Base-by-base conservation (phyloP, 179 eudicot genomes). In the Beta lomatogona region DNA sequence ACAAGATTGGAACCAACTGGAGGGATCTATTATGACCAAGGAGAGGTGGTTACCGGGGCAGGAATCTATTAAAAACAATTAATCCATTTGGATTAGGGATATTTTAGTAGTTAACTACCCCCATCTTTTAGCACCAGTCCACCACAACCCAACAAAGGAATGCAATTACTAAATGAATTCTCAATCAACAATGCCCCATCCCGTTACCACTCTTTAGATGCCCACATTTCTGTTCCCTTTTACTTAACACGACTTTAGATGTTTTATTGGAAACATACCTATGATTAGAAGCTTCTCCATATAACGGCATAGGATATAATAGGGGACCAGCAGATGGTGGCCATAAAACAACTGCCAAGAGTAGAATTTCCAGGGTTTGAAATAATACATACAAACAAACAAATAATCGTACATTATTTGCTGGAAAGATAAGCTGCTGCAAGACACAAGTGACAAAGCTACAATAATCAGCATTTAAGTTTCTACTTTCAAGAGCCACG, bases 201-300 rank as follows among this genome's bases (percentile, higher is more conserved):
- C 41, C 41, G 41, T 4, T 50, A 41, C 44, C 44, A 50, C 9
- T 22, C 44, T 15, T 28, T 4, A 15, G 41, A 71, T 75, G 14
- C 41, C 52, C 1, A 9, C 48, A 16, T 25, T 59, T 52, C 22
- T 9, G 15, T 69, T 69, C 10, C 25, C 9, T 4, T 69, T 68
- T 19, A 41, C 28, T 28, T 13, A 11, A 25, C 44, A 22, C 41
- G 5, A 31, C 68, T 25, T 64, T 10, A 3, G 71, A 31, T 22
- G 22, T 15, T 52, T 14, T 13, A 50, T 28, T 36, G 73, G 46
- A 1, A 28, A 15, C 79, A 67, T 67, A 92, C 99, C 98, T 93
- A 81, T 95, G 99, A 77, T 95, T 93, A 68, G 98, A 95, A 53
- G 98, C 92, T 88, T 95, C 99, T 75, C 98, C 95, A 80, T 93